Percentiles rank a stretch among this genome's conserved stretches.
phyloP scores from a whole-genome alignment of 2,329 filamentous ascomycete species.

The Cercospora beticola region DNA sequence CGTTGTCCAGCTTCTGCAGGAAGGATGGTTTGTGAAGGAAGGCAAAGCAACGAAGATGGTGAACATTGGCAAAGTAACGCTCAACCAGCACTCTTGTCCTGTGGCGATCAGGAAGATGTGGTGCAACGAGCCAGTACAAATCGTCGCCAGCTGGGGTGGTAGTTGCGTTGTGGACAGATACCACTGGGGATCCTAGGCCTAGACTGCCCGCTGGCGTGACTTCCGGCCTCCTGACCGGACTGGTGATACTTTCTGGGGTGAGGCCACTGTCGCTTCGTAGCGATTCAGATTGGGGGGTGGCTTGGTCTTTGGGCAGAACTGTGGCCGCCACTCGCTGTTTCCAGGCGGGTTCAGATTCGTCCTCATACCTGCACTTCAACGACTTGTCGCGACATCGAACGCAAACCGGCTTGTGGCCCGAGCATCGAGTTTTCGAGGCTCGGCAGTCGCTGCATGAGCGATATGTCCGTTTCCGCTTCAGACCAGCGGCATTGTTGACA shows the following conservation, averaged over 20 bases:
- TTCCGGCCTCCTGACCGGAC: slow-evolving; percentile 19
- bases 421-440: slow-evolving; percentile 28
- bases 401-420: slow-evolving; percentile 27
- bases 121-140: slow-evolving; percentile 21
- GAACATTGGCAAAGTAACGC: slow-evolving; percentile 29
- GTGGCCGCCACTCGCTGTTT: slow-evolving; percentile 26
- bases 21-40: slow-evolving; percentile 31
- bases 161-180: not conserved
- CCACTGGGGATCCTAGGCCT: slow-evolving; percentile 18
- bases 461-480: slow-evolving; percentile 29
- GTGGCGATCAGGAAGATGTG: slow-evolving; percentile 24
- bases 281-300: slow-evolving; percentile 15
- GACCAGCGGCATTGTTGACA: slow-evolving; percentile 11
- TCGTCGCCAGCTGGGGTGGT: slow-evolving; percentile 19
- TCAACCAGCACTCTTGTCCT: slow-evolving; percentile 26
- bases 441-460: slow-evolving; percentile 27
- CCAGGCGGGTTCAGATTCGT: slow-evolving; percentile 29
- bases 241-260: slow-evolving; percentile 16
- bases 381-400: slow-evolving; percentile 26
- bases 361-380: slow-evolving; percentile 26
- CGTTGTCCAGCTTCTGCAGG: slow-evolving; percentile 27
- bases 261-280: slow-evolving; percentile 8
- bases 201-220: slow-evolving; percentile 20
- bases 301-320: slow-evolving; percentile 11
- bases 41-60: slow-evolving; percentile 29